Conservation (phyloP, 192 early-diverging fungal species). For the Mortierella claussenii region DNA sequence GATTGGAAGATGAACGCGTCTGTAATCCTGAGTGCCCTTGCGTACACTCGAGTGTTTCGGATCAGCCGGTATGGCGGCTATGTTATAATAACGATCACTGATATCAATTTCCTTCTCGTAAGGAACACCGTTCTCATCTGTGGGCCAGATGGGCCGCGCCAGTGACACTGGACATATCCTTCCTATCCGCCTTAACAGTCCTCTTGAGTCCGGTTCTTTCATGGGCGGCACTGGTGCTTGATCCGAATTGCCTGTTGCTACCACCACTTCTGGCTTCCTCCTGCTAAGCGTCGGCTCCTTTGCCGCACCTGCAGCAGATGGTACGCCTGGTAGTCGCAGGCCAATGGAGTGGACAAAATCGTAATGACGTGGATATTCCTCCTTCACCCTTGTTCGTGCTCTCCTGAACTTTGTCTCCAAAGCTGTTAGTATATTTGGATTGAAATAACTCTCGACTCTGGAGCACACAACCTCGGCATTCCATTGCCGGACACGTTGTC, state of each 20-base stretch:
- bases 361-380: slow-evolving; percentile 39
- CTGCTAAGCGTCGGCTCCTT: slow-evolving; percentile 31
- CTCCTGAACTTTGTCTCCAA: slow-evolving; percentile 29
- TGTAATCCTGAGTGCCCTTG: slow-evolving; percentile 5
- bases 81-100: slow-evolving; percentile 18
- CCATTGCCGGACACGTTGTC: slow-evolving; percentile 34
- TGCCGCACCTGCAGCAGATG: neutral
- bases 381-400: slow-evolving; percentile 19
- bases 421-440: slow-evolving; percentile 17
- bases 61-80: neutral
- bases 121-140: slow-evolving; percentile 46
- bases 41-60: neutral
- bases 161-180: slow-evolving; percentile 32
- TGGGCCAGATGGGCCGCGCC: slow-evolving; percentile 36
- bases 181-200: slow-evolving; percentile 29
- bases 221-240: neutral
- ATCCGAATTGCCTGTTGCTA: neutral
- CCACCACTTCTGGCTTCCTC: neutral
- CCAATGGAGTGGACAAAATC: slow-evolving; percentile 41
- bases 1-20: slow-evolving; percentile 10
- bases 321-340: slow-evolving; percentile 16
- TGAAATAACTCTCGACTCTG: slow-evolving; percentile 22
- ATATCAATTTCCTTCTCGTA: slow-evolving; percentile 33
- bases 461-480: slow-evolving; percentile 9
- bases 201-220: slow-evolving; percentile 1